Evolutionary conservation across 2,329 filamentous ascomycete species (phyloP).

Genomic region (Neofusicoccum ribis): DNA sequence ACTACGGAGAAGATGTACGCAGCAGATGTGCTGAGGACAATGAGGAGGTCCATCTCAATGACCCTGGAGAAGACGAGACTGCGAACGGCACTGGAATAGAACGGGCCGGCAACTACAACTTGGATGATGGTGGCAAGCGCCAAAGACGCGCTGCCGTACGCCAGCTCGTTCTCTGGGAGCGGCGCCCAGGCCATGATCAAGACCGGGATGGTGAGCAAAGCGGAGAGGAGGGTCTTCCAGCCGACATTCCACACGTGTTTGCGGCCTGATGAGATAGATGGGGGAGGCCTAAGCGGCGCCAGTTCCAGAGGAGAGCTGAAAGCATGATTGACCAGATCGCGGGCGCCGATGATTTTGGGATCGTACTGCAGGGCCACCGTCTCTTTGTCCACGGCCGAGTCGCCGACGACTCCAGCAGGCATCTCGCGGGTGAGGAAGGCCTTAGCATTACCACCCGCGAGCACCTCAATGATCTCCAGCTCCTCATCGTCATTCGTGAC

Average conservation of each 20-base stretch:
- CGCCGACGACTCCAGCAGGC: slow-evolving; percentile 38
- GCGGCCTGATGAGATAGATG: slow-evolving; percentile 32
- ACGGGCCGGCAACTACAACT: slow-evolving; percentile 59
- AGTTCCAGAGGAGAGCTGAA: slow-evolving; percentile 29
- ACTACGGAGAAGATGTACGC: slow-evolving; percentile 65
- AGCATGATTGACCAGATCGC: slow-evolving; percentile 24
- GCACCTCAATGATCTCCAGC: slow-evolving; percentile 55
- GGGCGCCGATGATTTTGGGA: slow-evolving; percentile 52
- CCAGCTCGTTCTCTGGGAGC: slow-evolving; percentile 41
- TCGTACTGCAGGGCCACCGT: slow-evolving; percentile 50
- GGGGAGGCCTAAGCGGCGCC: slow-evolving; percentile 39
- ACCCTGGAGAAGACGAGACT: slow-evolving; percentile 58
- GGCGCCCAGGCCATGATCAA: slow-evolving; percentile 69
- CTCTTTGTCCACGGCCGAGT: slow-evolving; percentile 20
- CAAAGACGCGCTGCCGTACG: slow-evolving; percentile 59
- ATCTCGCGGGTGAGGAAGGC: slow-evolving; percentile 42
- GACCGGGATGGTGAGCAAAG: slow-evolving; percentile 43
- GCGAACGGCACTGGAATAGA: slow-evolving; percentile 65
- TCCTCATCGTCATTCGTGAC: slow-evolving; percentile 39
- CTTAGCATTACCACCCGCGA: slow-evolving; percentile 39
- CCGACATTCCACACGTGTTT: slow-evolving; percentile 26
- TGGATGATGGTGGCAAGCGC: slow-evolving; percentile 68
- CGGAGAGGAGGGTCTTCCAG: slow-evolving; percentile 43
- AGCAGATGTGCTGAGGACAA: slow-evolving; percentile 65
- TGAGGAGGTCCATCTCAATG: slow-evolving; percentile 69